Conservation (phyloP, 1,284 basidiomycete species). For the Limonomyces culmigenus region DNA sequence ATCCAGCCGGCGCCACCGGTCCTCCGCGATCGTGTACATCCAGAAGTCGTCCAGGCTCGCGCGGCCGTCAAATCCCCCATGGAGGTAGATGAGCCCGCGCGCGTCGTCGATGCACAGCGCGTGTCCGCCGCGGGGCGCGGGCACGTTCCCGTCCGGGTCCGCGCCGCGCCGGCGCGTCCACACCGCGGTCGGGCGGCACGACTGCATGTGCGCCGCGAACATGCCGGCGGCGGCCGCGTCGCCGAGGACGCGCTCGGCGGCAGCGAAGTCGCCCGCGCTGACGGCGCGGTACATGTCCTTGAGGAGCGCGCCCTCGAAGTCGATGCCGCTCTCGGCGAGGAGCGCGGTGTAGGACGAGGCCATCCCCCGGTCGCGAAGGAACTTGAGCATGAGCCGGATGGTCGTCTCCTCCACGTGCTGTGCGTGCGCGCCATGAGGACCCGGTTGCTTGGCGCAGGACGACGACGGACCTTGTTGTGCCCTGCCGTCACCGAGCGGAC, state of each 20-base stretch:
- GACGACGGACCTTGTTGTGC: constrained; percentile 25
- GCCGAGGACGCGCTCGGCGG: constrained; percentile 23
- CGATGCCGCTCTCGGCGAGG: constrained; percentile 16
- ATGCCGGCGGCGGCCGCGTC: not conserved
- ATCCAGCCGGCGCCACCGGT: constrained; percentile 42
- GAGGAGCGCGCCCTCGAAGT: constrained; percentile 56
- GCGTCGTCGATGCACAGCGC: constrained; percentile 67
- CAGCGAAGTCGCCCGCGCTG: constrained; percentile 45
- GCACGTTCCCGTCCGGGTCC: constrained; percentile 16
- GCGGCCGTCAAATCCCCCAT: constrained; percentile 69
- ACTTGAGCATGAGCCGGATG: constrained; percentile 59
- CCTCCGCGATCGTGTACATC: constrained; percentile 27
- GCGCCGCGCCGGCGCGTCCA: constrained; percentile 32
- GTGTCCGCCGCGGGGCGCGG: constrained; percentile 59
- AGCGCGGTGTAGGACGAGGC: constrained; percentile 50
- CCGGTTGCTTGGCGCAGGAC: not conserved
- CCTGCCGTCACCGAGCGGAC: constrained; percentile 31
- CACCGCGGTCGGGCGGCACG: constrained; percentile 42
- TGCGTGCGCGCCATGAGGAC: too few species aligned
- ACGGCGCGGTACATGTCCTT: constrained; percentile 51
- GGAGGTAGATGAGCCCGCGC: constrained; percentile 51
- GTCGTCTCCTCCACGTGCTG: constrained; percentile 51
- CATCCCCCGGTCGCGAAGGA: constrained; percentile 61
- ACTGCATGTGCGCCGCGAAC: constrained; percentile 19
- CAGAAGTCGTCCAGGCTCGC: constrained; percentile 68